Conservation (phyloP, 352 stramenopile species). For the Phytophthora sp. region DNA sequence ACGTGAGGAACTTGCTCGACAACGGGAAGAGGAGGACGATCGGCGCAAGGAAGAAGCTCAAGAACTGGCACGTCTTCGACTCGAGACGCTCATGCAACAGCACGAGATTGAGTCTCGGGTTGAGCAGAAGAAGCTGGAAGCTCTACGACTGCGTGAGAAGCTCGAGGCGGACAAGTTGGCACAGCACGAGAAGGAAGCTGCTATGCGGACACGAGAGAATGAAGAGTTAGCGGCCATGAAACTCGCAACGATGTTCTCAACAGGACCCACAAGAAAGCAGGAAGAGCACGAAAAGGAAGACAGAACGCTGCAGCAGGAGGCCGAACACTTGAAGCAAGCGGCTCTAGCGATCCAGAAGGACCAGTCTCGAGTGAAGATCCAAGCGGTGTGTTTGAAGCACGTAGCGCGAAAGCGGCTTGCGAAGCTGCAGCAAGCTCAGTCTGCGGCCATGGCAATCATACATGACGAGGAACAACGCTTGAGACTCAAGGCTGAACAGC, state of each 20-base stretch:
- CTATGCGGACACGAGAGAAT: slow-evolving; percentile 63
- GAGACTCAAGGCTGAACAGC: slow-evolving; percentile 59
- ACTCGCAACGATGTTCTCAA: slow-evolving; percentile 53
- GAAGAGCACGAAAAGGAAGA: slow-evolving; percentile 46
- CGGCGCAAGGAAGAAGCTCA: slow-evolving; percentile 57
- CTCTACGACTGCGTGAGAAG: slow-evolving; percentile 46
- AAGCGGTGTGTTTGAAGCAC: slow-evolving; percentile 63
- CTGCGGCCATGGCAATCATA: slow-evolving; percentile 54
- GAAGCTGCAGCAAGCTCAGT: slow-evolving; percentile 57
- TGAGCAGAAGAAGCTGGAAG: slow-evolving; percentile 46
- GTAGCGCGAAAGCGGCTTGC: slow-evolving; percentile 43
- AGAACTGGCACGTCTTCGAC: slow-evolving; percentile 55
- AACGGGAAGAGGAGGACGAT: slow-evolving; percentile 54
- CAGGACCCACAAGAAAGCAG: slow-evolving; percentile 31
- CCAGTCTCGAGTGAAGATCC: slow-evolving; percentile 70
- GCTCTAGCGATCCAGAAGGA: slow-evolving; percentile 52
- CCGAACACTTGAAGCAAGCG: slow-evolving; percentile 46
- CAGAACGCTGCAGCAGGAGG: slow-evolving; percentile 47
- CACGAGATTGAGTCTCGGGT: slow-evolving; percentile 47
- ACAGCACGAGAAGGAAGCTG: slow-evolving; percentile 51
- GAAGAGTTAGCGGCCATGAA: slow-evolving; percentile 64
- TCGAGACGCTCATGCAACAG: slow-evolving; percentile 69
- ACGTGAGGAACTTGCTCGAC: slow-evolving; percentile 46
- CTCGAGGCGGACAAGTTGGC: slow-evolving; percentile 50
- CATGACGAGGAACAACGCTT: slow-evolving; percentile 65